Percentiles rank a stretch among this genome's conserved stretches.
phyloP scores from a whole-genome alignment of 139 green algal genomes.

The Edaphochlamys debaryana region DNA sequence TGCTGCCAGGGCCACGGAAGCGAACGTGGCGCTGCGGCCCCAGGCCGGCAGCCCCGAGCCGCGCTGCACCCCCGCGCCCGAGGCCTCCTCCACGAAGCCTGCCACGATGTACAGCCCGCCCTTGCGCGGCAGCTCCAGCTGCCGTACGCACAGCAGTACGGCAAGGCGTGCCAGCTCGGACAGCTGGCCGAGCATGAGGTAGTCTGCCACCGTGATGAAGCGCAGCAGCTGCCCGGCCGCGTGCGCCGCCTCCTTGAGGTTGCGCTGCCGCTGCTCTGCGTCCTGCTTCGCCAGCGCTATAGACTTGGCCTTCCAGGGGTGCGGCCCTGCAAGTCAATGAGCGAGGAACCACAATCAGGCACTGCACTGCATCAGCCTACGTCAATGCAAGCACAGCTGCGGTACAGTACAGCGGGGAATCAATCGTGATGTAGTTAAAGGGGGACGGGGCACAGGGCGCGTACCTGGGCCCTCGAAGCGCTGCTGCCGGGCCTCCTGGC shows the following conservation, averaged over 20 bases:
- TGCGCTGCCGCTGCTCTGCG: neutral
- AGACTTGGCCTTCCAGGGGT: slow-evolving; percentile 39
- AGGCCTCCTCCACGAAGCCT: slow-evolving; percentile 15
- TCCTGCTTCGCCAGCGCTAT: neutral
- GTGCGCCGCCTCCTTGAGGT: slow-evolving; percentile 29
- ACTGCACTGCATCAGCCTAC: too few relatives aligned
- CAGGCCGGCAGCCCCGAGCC: slow-evolving; percentile 4
- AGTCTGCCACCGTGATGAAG: slow-evolving; percentile 48
- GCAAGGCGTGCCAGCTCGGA: slow-evolving; percentile 46
- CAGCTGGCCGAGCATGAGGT: slow-evolving; percentile 48
- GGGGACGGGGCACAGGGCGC: too few relatives aligned
- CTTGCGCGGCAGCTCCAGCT: slow-evolving; percentile 42
- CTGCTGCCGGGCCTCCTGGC: slow-evolving; percentile 38
- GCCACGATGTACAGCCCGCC: slow-evolving; percentile 29
- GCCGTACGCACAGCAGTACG: slow-evolving; percentile 24
- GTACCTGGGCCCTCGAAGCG: slow-evolving; percentile 37
- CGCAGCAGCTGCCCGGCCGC: slow-evolving; percentile 32
- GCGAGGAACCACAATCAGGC: too few relatives aligned
- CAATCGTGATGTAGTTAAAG: too few relatives aligned
- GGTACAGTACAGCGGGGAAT: too few relatives aligned
- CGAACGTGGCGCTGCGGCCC: slow-evolving; percentile 1
- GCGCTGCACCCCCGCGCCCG: neutral
- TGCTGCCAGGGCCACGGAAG: neutral
- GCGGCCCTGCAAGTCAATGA: too few relatives aligned
- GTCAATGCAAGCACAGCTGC: too few relatives aligned